Percentiles rank a stretch among this genome's conserved stretches.
phyloP scores from a whole-genome alignment of 2,329 filamentous ascomycete genomes.

The Allantophomopsis lycopodina region DNA sequence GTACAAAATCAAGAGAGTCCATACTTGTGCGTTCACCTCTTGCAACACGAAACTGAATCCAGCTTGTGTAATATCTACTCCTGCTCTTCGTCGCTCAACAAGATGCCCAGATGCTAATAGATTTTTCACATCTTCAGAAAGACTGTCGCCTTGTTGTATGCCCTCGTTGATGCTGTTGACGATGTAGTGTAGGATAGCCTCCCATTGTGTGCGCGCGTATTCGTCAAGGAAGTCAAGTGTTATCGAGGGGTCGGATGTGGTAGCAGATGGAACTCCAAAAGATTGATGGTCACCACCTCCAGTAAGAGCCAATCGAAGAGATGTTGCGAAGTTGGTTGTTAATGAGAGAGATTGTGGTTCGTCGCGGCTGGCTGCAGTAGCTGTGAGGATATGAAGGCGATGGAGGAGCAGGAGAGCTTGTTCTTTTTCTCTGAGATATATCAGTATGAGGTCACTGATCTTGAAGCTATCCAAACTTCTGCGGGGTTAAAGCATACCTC shows the following conservation, averaged over 20 bases:
- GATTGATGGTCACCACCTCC: constrained; percentile 76
- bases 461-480: not conserved
- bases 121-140: constrained; percentile 70
- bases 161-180: constrained; percentile 59
- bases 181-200: constrained; percentile 90
- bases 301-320: constrained; percentile 74
- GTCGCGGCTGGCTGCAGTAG: constrained; percentile 44
- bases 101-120: constrained; percentile 70
- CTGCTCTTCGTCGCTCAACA: constrained; percentile 43
- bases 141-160: constrained; percentile 31
- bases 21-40: constrained; percentile 92
- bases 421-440: constrained; percentile 53
- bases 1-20: constrained; percentile 89
- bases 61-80: constrained; percentile 72
- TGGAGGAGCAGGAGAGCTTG: constrained; percentile 71
- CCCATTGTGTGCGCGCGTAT: constrained; percentile 84
- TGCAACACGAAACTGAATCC: constrained; percentile 93
- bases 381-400: constrained; percentile 73
- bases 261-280: constrained; percentile 73
- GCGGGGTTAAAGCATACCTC: constrained; percentile 23
- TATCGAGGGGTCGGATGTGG: constrained; percentile 47
- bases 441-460: constrained; percentile 5
- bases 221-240: constrained; percentile 64
- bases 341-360: constrained; percentile 61
- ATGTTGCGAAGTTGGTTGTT: constrained; percentile 69